Base-by-base conservation (phyloP, 2,329 filamentous ascomycete genomes). In the Ceratocystis cacaofunesta region DNA sequence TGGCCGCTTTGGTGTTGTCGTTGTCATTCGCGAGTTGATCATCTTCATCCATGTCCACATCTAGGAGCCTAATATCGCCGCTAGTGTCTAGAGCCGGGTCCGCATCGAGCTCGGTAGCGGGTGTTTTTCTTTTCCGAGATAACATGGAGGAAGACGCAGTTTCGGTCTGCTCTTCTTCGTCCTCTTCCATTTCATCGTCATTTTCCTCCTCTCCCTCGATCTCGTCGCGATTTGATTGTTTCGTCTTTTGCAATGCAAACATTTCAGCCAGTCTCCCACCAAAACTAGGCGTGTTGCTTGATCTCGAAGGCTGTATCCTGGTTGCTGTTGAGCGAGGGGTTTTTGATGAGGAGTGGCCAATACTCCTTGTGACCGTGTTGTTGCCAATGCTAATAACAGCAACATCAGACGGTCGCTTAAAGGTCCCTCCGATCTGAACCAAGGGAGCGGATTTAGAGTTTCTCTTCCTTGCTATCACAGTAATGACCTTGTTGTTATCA, bases 351-450 rank as follows among this genome's bases (percentile, higher is more conserved):
- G 36, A 55, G 12, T 30, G 41, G 1, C 87, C 86, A 69, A 90
- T 80, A 41, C 84, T 79, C 22, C 85, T 85, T 0, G 83, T 86
- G 4, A 85, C 79, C 0, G 85, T 89, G 58, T 80, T 81, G 68
- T 85, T 79, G 1, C 88, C 89, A 64, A 92, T 83, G 0, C 87
- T 91, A 61, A 92, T 88, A 1, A 87, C 89, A 22, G 88, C 88
- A 63, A 86, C 76, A 70, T 89, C 85, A 32, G 82, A 80, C 1
- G 80, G 76, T 43, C 87, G 80, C 71, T 84, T 87, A 50, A 63
- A 65, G 6, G 44, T 3, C 22, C 44, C 25, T 8, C 32, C 58
- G 10, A 63, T 32, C n/a, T 41, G 36, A 15, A 43, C 36, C 15
- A 48, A 25, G 7, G 63, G 61, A 5, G 46, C 41, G 30, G 30